Evolutionary conservation across 2,329 filamentous ascomycete genomes (phyloP).

Genomic region (Cytospora piceae): DNA sequence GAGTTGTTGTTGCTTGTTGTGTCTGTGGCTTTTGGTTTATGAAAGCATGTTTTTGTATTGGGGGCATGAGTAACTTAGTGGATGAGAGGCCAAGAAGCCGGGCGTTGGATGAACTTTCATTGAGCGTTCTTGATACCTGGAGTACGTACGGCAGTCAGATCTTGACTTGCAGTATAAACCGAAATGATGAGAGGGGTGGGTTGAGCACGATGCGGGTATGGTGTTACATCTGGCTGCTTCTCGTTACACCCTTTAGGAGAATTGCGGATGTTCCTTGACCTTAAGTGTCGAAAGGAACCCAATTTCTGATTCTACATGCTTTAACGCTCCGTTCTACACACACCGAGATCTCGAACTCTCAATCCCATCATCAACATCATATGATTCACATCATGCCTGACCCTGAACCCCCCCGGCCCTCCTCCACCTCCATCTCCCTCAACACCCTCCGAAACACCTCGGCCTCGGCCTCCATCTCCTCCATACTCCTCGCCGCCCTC

Average conservation of each 20-base stretch:
- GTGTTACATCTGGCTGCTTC: background rate
- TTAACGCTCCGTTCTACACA: too few relatives aligned
- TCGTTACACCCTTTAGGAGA: background rate
- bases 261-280: background rate
- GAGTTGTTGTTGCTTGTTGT: background rate
- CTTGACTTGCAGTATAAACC: background rate
- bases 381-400: background rate
- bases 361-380: conserved; percentile 45
- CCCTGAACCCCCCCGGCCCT: conserved; percentile 31
- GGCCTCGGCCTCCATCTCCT: conserved; percentile 82
- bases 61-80: background rate
- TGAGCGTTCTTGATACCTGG: background rate
- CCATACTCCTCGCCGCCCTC: conserved; percentile 67
- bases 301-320: background rate
- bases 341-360: background rate
- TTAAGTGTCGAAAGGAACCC: background rate
- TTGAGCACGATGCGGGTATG: background rate
- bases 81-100: background rate
- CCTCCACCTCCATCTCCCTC: conserved; percentile 45
- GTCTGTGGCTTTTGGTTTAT: background rate
- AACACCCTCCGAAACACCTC: conserved; percentile 62
- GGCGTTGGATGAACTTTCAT: conserved; percentile 31
- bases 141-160: background rate
- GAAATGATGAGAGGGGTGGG: background rate
- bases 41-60: background rate